phyloP scores from a whole-genome alignment of 2,329 filamentous ascomycete species.

The Phialocephala sp. region DNA sequence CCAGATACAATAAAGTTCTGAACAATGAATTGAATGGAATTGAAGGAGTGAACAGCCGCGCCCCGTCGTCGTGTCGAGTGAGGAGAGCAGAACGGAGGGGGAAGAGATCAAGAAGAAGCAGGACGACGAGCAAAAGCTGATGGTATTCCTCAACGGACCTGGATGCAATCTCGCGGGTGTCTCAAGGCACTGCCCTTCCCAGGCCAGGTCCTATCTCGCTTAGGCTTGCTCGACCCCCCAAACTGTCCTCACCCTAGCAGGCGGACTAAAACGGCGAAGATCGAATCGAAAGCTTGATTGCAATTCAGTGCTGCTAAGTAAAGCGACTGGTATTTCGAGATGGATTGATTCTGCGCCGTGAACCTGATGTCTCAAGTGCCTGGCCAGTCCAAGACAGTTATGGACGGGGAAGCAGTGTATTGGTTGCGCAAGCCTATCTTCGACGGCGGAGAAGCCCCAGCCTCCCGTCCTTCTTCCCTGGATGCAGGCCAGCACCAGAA shows the following conservation, averaged over 20 bases:
- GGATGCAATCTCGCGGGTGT: slow-evolving; percentile 23
- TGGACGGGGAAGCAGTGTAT: not conserved
- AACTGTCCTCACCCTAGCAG: not conserved
- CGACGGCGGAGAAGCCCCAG: slow-evolving; percentile 6
- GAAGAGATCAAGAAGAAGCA: slow-evolving; percentile 6
- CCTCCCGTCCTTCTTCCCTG: slow-evolving; percentile 1
- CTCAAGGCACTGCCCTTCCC: slow-evolving; percentile 18
- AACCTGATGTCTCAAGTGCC: not conserved
- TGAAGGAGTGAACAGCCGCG: slow-evolving; percentile 19
- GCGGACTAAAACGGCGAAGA: not conserved
- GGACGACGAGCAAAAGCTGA: slow-evolving; percentile 13
- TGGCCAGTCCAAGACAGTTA: not conserved
- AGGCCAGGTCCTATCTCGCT: slow-evolving; percentile 26
- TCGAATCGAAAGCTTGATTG: slow-evolving; percentile 7
- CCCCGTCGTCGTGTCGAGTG: slow-evolving; percentile 14
- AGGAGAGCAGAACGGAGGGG: not conserved
- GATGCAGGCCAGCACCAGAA: not conserved
- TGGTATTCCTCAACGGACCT: slow-evolving; percentile 19
- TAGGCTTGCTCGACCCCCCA: not conserved
- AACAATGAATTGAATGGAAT: slow-evolving; percentile 9
- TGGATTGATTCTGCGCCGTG: not conserved
- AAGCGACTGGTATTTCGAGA: not conserved
- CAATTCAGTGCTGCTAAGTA: slow-evolving; percentile 11
- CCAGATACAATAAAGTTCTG: slow-evolving; percentile 28
- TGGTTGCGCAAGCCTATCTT: slow-evolving; percentile 4